A percentile compares a stretch with the other conserved stretches of the same genome.
Evolutionary conservation across 2,329 filamentous ascomycete species (phyloP).

Genomic region (Venturia aucupariae): DNA sequence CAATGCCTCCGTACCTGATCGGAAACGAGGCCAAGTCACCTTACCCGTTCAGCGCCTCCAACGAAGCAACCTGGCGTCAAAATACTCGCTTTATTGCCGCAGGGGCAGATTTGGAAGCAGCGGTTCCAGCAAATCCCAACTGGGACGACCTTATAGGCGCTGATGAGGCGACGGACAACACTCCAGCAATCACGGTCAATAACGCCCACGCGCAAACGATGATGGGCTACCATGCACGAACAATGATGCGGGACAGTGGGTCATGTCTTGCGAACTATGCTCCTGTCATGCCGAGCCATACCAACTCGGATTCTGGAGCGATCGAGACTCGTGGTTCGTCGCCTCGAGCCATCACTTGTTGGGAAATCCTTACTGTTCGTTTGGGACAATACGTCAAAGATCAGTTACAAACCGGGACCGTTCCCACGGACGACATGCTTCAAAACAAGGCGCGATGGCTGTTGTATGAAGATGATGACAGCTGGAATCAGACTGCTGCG

Average conservation of each 20-base stretch:
- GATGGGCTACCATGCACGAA: not conserved
- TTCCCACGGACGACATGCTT: slow-evolving; percentile 41
- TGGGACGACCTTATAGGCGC: slow-evolving; percentile 7
- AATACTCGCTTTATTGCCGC: not conserved
- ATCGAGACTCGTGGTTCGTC: slow-evolving; percentile 10
- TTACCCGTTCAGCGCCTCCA: slow-evolving; percentile 39
- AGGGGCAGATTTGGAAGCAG: slow-evolving; percentile 7
- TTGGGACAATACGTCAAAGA: slow-evolving; percentile 36
- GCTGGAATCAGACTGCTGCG: slow-evolving; percentile 36
- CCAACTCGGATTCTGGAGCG: not conserved
- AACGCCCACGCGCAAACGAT: slow-evolving; percentile 6
- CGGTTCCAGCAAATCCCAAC: not conserved
- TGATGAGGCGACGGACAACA: not conserved
- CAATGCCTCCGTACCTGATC: slow-evolving; percentile 44
- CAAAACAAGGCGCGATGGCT: slow-evolving; percentile 39
- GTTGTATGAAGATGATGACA: slow-evolving; percentile 39
- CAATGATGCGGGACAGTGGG: not conserved
- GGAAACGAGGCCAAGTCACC: slow-evolving; percentile 37
- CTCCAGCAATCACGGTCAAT: not conserved
- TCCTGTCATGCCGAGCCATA: not conserved
- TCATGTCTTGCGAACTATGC: not conserved
- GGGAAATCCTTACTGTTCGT: slow-evolving; percentile 40
- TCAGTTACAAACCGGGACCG: slow-evolving; percentile 28
- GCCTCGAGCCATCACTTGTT: slow-evolving; percentile 31
- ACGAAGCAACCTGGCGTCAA: slow-evolving; percentile 16